Percentiles rank a stretch among this genome's conserved stretches.
Conservation (phyloP, 2,329 filamentous ascomycete genomes). For the Paecilomyces sp. region DNA sequence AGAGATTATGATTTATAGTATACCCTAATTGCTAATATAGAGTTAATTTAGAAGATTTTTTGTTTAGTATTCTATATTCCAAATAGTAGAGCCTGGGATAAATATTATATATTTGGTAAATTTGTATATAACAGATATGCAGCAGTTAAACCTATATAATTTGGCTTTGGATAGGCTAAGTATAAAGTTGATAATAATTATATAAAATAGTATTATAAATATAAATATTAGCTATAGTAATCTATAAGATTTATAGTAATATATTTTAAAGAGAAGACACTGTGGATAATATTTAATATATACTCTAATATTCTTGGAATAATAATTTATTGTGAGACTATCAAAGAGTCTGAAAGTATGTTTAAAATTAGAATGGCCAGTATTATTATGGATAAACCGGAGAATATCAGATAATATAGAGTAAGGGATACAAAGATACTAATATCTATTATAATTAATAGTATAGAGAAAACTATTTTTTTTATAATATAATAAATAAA, state of each 20-base stretch:
- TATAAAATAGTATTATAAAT: background rate
- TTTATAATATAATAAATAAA: background rate
- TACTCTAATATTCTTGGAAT: background rate
- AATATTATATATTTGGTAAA: background rate
- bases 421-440: background rate
- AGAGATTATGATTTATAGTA: background rate
- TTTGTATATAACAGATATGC: background rate
- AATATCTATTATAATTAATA: background rate
- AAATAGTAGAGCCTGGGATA: background rate
- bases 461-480: background rate
- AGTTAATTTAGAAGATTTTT: background rate
- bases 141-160: background rate
- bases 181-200: background rate
- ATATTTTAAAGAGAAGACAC: background rate
- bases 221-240: background rate
- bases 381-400: background rate
- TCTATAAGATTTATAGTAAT: background rate
- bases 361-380: background rate
- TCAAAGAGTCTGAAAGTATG: background rate
- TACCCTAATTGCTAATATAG: background rate
- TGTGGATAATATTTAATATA: background rate
- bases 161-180: background rate
- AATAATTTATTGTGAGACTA: background rate
- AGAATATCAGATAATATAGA: background rate
- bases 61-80: background rate